A percentile compares a stretch with the other conserved stretches of the same genome.
Evolutionary conservation across 2,329 filamentous ascomycete genomes (phyloP).

Genomic region (Domatiomyces globalis): DNA sequence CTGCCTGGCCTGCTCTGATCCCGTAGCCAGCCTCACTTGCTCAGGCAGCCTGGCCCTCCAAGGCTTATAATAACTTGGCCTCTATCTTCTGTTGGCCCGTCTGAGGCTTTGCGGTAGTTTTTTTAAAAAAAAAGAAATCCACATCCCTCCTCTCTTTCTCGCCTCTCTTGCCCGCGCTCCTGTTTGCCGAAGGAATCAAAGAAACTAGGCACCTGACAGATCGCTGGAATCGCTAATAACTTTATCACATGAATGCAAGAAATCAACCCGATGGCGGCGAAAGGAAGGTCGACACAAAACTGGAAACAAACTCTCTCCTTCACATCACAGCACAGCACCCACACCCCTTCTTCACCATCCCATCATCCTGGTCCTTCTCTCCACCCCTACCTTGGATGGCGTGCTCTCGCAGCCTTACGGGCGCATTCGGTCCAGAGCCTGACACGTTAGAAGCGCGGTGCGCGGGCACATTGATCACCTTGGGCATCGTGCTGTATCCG

Average conservation of each 20-base stretch:
- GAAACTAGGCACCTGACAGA: neutral
- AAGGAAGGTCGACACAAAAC: neutral
- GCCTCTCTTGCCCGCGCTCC: too few species aligned
- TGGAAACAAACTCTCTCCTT: slow-evolving; percentile 15
- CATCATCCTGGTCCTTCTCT: slow-evolving; percentile 41
- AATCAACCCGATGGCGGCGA: neutral
- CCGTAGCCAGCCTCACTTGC: too few species aligned
- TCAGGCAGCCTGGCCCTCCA: too few species aligned
- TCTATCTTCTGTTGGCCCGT: too few species aligned
- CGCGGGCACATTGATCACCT: slow-evolving; percentile 24
- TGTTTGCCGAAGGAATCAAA: neutral
- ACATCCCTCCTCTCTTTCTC: too few species aligned
- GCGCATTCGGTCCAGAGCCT: slow-evolving; percentile 21
- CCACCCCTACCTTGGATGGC: slow-evolving; percentile 21
- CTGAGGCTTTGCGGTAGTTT: too few species aligned
- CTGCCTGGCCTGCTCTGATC: too few species aligned
- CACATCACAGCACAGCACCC: slow-evolving; percentile 66
- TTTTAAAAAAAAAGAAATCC: too few species aligned
- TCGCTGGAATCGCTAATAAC: neutral
- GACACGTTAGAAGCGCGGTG: slow-evolving; percentile 11
- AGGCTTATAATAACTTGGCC: too few species aligned
- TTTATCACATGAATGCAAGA: neutral
- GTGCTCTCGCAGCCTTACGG: slow-evolving; percentile 23
- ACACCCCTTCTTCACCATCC: slow-evolving; percentile 44
- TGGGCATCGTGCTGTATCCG: slow-evolving; percentile 38